Base-by-base conservation (phyloP, 345 rosid species). In the Moricandia arvensis region DNA sequence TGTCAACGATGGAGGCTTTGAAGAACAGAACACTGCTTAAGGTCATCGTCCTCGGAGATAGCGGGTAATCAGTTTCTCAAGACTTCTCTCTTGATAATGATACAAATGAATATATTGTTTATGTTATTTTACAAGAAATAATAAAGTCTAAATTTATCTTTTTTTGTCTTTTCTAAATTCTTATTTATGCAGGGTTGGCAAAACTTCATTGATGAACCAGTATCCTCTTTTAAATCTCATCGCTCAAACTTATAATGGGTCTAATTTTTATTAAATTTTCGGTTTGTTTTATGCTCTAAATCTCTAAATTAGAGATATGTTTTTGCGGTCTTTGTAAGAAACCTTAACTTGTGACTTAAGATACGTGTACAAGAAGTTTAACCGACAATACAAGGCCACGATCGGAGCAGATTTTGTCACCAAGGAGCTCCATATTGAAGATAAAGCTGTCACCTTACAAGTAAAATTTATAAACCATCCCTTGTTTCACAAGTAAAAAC, bases 371-470 rank as follows among this genome's bases (percentile, higher is more conserved):
- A 90, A 91, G 63, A 88, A 80, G 80, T 90, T 85, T 76, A 91
- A 80, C 51, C 85, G 78, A 66, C 96, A 88, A 30, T 91, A 91
- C 66, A 93, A 93, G 78, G 93, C 98, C 8, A 94, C 98, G 7
- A 93, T 93, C 17, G 97, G 96, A 51, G 97, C 98, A 12, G 97
- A 91, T 80, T 93, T 93, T 63, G 93, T 91, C 30, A 94, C 98
- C 31, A 90, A 85, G 81, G 98, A 94, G 43, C 77, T 94, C 3
- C 97, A 86, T 75, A 75, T 91, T 18, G 98, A 86, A 49, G 92
- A 89, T 35, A 87, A 90, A 64, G 16, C 85, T 47, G 93, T 89
- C 59, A 94, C 98, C 13, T 63, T 94, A 82, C 97, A 94, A 74
- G 97, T 94, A 77, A 49, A 49, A 82, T 43, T 31, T n/a, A 31